phyloP scores from a whole-genome alignment of 2,329 filamentous ascomycete species.

The Aspergillus spinulosporus region DNA sequence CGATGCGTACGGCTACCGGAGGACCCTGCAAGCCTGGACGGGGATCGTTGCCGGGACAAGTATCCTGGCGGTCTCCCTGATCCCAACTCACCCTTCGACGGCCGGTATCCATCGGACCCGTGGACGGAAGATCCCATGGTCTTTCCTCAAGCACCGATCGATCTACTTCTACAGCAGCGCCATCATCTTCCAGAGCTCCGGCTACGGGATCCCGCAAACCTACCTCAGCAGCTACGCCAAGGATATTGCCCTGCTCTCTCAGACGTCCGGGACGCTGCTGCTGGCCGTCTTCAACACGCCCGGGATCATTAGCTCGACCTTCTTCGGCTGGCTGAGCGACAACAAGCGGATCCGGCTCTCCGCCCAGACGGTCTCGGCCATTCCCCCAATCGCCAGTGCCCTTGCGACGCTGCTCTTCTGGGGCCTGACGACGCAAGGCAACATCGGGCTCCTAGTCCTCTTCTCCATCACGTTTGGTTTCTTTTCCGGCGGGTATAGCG shows the following conservation, averaged over 20 bases:
- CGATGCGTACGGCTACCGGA: conserved; percentile 6
- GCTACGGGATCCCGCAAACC: conserved; percentile 40
- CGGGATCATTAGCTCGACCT: conserved; percentile 33
- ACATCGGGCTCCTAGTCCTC: conserved; percentile 55
- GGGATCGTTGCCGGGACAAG: conserved; percentile 9
- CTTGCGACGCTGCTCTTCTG: conserved; percentile 62
- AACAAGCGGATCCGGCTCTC: conserved; percentile 16
- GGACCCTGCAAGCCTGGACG: conserved; percentile 5
- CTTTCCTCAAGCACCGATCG: conserved; percentile 7
- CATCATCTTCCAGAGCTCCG: conserved; percentile 38
- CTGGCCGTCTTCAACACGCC: conserved; percentile 39
- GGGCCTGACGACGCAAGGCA: conserved; percentile 53
- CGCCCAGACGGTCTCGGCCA: conserved; percentile 27
- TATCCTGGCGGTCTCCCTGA: conserved; percentile 7
- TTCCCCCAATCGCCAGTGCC: conserved; percentile 53
- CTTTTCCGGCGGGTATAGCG: conserved; percentile 64
- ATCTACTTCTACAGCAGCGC: conserved; percentile 15
- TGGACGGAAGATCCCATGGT: conserved; percentile 8
- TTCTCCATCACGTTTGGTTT: conserved; percentile 66
- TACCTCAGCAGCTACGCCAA: conserved; percentile 40
- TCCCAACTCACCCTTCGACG: conserved; percentile 1
- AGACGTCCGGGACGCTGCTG: conserved; percentile 33
- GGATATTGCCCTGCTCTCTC: conserved; percentile 29
- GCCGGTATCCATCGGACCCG: neutral
- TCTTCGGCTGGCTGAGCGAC: conserved; percentile 33